phyloP scores from a whole-genome alignment of 2,329 filamentous ascomycete species.

The Apiospora rasikravindrae region DNA sequence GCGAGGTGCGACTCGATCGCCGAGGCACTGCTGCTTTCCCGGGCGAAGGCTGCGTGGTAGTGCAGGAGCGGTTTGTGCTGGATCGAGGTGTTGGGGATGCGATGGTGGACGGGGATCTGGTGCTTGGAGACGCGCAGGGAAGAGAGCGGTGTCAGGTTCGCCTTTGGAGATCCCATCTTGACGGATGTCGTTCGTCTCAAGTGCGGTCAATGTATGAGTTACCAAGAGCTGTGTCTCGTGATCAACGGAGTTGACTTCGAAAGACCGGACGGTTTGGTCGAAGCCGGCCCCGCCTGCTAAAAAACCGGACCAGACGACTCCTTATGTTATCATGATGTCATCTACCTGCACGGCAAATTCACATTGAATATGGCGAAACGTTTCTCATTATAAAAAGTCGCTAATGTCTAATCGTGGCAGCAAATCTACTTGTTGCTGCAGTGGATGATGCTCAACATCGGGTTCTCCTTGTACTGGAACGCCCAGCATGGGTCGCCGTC shows the following conservation, averaged over 20 bases:
- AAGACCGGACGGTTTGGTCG: background rate
- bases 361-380: background rate
- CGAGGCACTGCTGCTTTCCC: slow-evolving; percentile 46
- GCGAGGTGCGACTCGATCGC: slow-evolving; percentile 62
- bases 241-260: background rate
- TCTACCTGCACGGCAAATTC: background rate
- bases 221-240: background rate
- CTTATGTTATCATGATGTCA: background rate
- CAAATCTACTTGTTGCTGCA: slow-evolving; percentile 6
- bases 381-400: too few relatives aligned
- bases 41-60: slow-evolving; percentile 63
- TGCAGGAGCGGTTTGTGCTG: slow-evolving; percentile 68
- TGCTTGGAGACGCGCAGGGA: slow-evolving; percentile 62
- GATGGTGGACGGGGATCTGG: slow-evolving; percentile 52
- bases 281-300: background rate
- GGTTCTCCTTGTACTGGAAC: slow-evolving; percentile 3
- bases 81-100: slow-evolving; percentile 68
- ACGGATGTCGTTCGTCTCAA: background rate
- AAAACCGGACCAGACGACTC: too few relatives aligned
- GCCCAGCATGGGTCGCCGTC: slow-evolving; percentile 18
- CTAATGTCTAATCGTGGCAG: background rate
- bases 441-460: background rate
- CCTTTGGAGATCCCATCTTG: slow-evolving; percentile 24
- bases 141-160: slow-evolving; percentile 44
- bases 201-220: background rate